Conservation (phyloP, 768 basidiomycete genomes). For the Podaxis mareebaensis region DNA sequence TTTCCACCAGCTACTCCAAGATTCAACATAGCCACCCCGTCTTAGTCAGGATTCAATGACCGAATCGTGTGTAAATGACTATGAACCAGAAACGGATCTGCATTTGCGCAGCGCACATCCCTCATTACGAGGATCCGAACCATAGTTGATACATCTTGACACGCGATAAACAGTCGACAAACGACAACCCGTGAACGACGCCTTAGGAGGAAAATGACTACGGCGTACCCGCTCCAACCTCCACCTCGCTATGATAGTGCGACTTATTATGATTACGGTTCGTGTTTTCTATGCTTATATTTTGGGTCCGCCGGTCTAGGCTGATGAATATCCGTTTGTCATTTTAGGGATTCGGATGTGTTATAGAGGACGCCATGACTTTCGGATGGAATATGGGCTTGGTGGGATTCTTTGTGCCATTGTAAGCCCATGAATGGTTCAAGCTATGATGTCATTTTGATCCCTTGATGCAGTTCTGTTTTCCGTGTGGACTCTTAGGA, state of each 20-base stretch:
- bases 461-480: constrained; percentile 7
- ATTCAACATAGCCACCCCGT: no score
- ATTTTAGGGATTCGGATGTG: constrained; percentile 6
- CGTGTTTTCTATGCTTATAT: neutral
- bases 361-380: constrained; percentile 7
- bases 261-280: constrained; percentile 5
- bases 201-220: no score
- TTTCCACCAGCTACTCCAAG: neutral
- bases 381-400: constrained; percentile 1
- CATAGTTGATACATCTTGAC: no score
- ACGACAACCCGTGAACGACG: no score
- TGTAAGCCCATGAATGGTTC: neutral
- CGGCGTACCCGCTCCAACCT: no score
- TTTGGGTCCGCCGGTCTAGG: neutral
- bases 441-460: neutral
- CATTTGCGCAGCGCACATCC: no score
- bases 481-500: constrained; percentile 11
- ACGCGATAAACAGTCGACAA: no score
- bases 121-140: no score
- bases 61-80: no score
- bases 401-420: constrained; percentile 15
- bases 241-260: neutral
- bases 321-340: neutral
- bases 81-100: no score
- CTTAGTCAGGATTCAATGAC: no score